Evolutionary conservation across 2,329 filamentous ascomycete species (phyloP).

Genomic region (Blastomyces gilchristii): DNA sequence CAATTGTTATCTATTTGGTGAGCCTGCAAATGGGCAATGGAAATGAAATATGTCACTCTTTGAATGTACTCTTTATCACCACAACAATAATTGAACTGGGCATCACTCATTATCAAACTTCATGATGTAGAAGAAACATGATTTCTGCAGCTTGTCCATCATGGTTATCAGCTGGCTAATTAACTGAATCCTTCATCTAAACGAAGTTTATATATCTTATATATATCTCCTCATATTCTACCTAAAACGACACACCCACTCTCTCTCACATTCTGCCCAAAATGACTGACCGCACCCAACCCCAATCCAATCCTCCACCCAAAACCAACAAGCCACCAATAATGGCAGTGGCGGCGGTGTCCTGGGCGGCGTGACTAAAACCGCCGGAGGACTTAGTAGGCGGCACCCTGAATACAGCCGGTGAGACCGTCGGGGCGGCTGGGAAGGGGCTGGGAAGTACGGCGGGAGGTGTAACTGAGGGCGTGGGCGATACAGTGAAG

Average conservation of each 20-base stretch:
- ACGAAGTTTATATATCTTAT: too few relatives aligned
- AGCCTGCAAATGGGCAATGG: background rate
- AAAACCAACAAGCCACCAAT: background rate
- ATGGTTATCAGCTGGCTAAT: too few relatives aligned
- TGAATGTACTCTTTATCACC: background rate
- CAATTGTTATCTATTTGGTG: background rate
- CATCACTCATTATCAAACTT: too few relatives aligned
- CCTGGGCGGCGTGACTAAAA: conserved; percentile 7
- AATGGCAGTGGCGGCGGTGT: background rate
- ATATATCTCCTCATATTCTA: too few relatives aligned
- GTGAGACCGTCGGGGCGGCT: conserved; percentile 8
- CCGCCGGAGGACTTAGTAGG: conserved; percentile 7
- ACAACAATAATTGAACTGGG: background rate
- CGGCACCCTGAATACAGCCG: conserved; percentile 1
- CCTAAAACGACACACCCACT: too few relatives aligned
- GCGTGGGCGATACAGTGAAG: conserved; percentile 3
- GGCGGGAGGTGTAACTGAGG: conserved; percentile 1
- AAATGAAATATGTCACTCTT: background rate
- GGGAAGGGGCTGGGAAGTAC: conserved; percentile 11
- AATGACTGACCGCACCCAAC: background rate
- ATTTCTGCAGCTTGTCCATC: too few relatives aligned
- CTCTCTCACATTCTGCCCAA: background rate
- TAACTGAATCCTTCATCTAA: too few relatives aligned
- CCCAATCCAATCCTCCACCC: background rate
- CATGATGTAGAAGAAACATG: background rate